Evolutionary conservation across 495 filamentous ascomycete species (phyloP).

Genomic region (Podospora sp.): DNA sequence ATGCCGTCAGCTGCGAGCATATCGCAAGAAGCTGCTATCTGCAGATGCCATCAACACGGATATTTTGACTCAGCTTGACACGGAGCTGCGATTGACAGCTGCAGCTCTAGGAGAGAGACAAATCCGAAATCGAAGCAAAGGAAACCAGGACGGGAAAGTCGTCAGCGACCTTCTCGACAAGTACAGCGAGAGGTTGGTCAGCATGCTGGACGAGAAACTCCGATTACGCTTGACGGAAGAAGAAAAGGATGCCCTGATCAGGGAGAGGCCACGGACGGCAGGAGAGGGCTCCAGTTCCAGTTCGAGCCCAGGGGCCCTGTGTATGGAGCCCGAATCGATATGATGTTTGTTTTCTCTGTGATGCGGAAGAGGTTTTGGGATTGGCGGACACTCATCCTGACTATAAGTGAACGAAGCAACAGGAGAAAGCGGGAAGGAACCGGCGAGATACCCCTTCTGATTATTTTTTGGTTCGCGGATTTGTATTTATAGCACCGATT

Average conservation of each 20-base stretch:
- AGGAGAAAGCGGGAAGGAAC: background rate
- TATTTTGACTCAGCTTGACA: constrained; percentile 71
- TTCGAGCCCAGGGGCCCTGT: constrained; percentile 18
- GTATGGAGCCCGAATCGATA: constrained; percentile 19
- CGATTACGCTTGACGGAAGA: constrained; percentile 40
- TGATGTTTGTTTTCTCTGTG: background rate
- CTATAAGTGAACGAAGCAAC: background rate
- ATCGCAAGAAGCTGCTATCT: constrained; percentile 76
- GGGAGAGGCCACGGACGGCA: constrained; percentile 33
- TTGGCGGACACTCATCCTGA: background rate
- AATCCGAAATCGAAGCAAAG: constrained; percentile 41
- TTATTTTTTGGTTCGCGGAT: constrained; percentile 4
- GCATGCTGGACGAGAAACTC: constrained; percentile 72
- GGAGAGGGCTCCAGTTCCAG: constrained; percentile 29
- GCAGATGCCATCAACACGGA: constrained; percentile 65
- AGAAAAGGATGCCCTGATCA: constrained; percentile 27
- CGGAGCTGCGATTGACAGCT: constrained; percentile 75
- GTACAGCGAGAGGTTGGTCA: constrained; percentile 57
- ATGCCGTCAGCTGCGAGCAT: constrained; percentile 75
- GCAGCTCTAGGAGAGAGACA: constrained; percentile 66
- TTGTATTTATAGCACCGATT: constrained; percentile 7
- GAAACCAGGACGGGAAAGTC: background rate
- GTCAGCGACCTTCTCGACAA: background rate
- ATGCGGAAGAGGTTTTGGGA: background rate
- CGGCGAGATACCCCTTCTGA: constrained; percentile 21